Evolutionary conservation across 148 eudicot species (phyloP), one percentile per base, ranked within the genome.

Genomic region (Rhododendron molle): DNA sequence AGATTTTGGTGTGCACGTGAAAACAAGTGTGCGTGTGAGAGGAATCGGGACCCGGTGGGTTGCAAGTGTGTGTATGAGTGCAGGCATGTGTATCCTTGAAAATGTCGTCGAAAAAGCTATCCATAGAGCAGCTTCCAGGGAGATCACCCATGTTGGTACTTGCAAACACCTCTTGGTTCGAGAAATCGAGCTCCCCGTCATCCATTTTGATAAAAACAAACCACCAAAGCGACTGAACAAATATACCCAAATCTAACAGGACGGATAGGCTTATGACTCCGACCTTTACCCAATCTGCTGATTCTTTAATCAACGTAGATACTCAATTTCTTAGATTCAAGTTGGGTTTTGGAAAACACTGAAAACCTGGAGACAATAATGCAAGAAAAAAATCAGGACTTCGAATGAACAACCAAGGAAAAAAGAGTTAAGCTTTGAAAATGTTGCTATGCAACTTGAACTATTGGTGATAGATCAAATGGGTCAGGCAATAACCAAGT

Each of bases 31-130:
- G 99, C 0, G 98, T 93, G 69, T 95, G 99, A 52, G 96, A 90
- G 30, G 85, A 86, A 86, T 97, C 99, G 1, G 99, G 99, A 81
- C 98, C 99, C 0, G 97, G 93, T 13, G 98, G 98, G 88, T 94
- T 95, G 90, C 99, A 97, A 52, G 98, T 93, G 88, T 97, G 99
- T 44, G 98, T 90, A 85, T 97, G 99, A 65, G 94, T 93, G 87
- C 99, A 97, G 47, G 98, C 98, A 82, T 94, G 99, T 26, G 95
- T 81, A 80, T 95, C 98, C 69, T 83, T 94, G 56, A 95, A 90
- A 62, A 94, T 81, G 21, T 95, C 99, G 34, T 95, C 96, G 69
- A 94, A 89, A 87, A 95, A 89, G 83, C 92, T 91, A 79, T 92
- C 98, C 92, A 95, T 92, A 3, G 99, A 97, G 65, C 96, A 93